These are phyloP conservation scores for Catharanthus roseus DNA, from an alignment of 257 asterid species.

Conservation along the genomic window DNA sequence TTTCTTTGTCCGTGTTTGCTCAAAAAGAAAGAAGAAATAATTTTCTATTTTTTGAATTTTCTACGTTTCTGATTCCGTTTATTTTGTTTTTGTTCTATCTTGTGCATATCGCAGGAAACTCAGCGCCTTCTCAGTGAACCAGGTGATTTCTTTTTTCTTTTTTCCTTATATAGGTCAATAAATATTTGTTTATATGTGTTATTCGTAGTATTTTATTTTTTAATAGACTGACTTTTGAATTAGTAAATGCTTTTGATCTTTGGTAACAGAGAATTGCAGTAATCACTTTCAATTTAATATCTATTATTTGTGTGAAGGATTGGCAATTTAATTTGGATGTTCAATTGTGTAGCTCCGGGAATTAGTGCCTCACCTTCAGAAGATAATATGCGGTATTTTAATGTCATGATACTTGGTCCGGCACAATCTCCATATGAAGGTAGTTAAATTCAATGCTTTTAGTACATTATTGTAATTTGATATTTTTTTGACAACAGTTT, in stretches of 20 bases:
- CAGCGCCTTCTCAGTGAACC: conserved; percentile 32
- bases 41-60: not conserved
- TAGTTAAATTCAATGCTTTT: conserved; percentile 13
- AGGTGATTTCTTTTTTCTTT: conserved; percentile 7
- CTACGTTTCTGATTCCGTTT: not conserved
- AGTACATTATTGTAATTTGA: not conserved
- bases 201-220: not conserved
- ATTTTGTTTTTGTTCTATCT: not conserved
- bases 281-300: no score
- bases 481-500: no score
- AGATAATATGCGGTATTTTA: conserved; percentile 89
- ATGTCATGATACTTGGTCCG: conserved; percentile 98
- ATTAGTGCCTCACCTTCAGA: conserved; percentile 96
- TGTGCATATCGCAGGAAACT: conserved; percentile 17
- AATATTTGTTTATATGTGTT: not conserved
- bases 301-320: not conserved
- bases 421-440: conserved; percentile 97
- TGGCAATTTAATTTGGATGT: conserved; percentile 1
- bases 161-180: no score
- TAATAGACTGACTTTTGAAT: not conserved
- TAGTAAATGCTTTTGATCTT: no score
- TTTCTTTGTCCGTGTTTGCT: not conserved
- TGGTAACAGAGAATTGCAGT: no score
- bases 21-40: no score
- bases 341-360: conserved; percentile 71